Base-by-base conservation (phyloP, 75 land plant genomes). In the Picea sitchensis region DNA sequence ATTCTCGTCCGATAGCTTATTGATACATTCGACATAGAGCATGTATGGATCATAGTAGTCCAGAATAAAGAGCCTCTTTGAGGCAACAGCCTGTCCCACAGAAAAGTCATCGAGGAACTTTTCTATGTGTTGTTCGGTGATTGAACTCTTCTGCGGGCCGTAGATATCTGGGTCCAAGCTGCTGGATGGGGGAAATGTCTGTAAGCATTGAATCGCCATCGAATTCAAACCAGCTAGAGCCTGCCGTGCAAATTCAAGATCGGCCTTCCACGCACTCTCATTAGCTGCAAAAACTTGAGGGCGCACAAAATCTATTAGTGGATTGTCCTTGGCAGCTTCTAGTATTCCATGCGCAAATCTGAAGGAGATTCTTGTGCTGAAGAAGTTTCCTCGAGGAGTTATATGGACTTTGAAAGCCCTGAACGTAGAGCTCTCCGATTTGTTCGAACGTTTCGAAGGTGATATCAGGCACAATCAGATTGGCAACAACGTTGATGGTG, bases 191-290 rank as follows among this genome's bases (percentile, higher is more conserved):
- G 96, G 96, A 63, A 94, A 94, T 58, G 78, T 89, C 96, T 93
- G 83, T 44, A 94, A 80, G 23, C 73, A 38, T 73, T 87, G 81
- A 31, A 95, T 85, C 79, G 65, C 79, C 64, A 79, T 78, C 0
- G 98, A 95, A 81, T 94, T 92, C 20, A 92, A 77, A 34, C 91
- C 88, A 23, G 91, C 88, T 14, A 89, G 76, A 64, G 26, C 26
- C 26, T 26, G 26, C 26, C 26, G 26, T 26, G 26, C 26, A 26
- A 26, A 26, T 26, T 26, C 26, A 26, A 26, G 26, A 26, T 26
- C 26, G 26, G 26, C 26, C 26, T 26, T 26, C 26, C 26, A 26
- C 32, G 67, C 67, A 31, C 11, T 23, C 67, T 64, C 34, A 64
- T 64, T 31, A 7, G 32, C 23, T 64, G 67, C 14, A 64, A 73